phyloP scores from a whole-genome alignment of 768 basidiomycete species.

The Tricholoma furcatifolium region DNA sequence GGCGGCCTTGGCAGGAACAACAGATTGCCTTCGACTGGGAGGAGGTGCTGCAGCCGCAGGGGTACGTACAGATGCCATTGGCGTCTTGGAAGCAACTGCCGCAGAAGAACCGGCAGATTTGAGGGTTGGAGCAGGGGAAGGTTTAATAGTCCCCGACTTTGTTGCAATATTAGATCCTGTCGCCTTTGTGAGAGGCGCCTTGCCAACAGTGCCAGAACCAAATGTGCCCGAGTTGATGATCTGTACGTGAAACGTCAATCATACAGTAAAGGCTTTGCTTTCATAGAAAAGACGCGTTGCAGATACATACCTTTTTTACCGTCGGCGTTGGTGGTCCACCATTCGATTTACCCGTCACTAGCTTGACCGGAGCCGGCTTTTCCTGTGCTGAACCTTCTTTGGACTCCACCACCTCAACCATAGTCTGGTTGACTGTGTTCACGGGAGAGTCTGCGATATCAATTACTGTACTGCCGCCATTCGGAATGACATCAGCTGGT shows the following conservation, averaged over 20 bases:
- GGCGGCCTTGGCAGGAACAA: conserved; percentile 38
- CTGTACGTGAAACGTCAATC: conserved; percentile 29
- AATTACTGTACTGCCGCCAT: conserved; percentile 7
- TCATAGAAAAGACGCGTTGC: background rate
- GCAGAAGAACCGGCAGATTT: conserved; percentile 40
- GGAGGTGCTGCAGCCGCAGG: conserved; percentile 33
- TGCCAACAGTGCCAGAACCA: conserved; percentile 50
- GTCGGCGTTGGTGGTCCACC: conserved; percentile 50
- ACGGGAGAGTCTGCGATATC: conserved; percentile 16
- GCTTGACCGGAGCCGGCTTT: conserved; percentile 37
- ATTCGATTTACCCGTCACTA: conserved; percentile 42
- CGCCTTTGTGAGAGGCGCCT: conserved; percentile 44
- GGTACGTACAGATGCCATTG: conserved; percentile 31
- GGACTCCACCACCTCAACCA: conserved; percentile 23
- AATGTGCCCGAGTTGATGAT: conserved; percentile 67
- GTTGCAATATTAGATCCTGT: conserved; percentile 13
- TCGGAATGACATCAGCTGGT: conserved; percentile 15
- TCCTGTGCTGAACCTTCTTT: conserved; percentile 31
- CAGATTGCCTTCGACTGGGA: conserved; percentile 42
- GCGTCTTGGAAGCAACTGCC: conserved; percentile 36
- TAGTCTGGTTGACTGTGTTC: conserved; percentile 20
- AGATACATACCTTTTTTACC: conserved; percentile 70
- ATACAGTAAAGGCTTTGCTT: background rate
- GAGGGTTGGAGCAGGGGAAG: conserved; percentile 23
- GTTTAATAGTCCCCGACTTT: conserved; percentile 11